Base-by-base conservation (phyloP, 371 early-diverging fungal species). In the Catenaria anguillulae region DNA sequence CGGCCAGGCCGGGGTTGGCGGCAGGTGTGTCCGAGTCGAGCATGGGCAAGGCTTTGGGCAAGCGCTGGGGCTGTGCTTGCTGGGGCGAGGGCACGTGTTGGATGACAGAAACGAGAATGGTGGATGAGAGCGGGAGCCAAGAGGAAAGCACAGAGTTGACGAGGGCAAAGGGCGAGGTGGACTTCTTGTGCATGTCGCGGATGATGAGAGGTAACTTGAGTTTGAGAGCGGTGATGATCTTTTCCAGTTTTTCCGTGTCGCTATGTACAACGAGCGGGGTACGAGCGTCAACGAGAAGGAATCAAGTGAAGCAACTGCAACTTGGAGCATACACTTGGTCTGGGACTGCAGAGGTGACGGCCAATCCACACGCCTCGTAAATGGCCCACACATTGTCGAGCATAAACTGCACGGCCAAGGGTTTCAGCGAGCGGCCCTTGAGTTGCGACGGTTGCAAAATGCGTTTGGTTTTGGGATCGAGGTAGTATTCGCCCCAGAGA, bases 401-500 rank as follows among this genome's bases (percentile, higher is more conserved):
- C 12, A 91, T 87, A 60, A 98, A 84, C 70, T 97, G 97, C 33
- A 95, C 96, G 75, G 94, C 94, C 79, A 97, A 77, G 0, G 97
- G 95, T 66, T 92, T 92, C 64, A 91, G 67, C 2, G 75, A 67
- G 40, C 89, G 76, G 4, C 92, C 90, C 60, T 89, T 88, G 33
- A 88, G 68, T 54, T 87, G 89, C 68, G 89, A 92, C 50, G 85
- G 84, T 4, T 81, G 80, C 55, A 97, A 71, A 0, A 97, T 87
- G 6, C 89, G 83, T 63, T 92, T 95, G 26, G 87, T 83, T 70
- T 94, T 95, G 33, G 92, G 85, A 65, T 97, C 97, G 67, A 95
- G 79, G 70, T 90, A 97, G 71, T 81, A 93, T 65, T 97, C 89
- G 13, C 98, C 98, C 98, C 98, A 98, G 54, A 98, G 74, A 36